Evolutionary conservation across 345 rosid species (phyloP).

Genomic region (Microthlaspi erraticum): DNA sequence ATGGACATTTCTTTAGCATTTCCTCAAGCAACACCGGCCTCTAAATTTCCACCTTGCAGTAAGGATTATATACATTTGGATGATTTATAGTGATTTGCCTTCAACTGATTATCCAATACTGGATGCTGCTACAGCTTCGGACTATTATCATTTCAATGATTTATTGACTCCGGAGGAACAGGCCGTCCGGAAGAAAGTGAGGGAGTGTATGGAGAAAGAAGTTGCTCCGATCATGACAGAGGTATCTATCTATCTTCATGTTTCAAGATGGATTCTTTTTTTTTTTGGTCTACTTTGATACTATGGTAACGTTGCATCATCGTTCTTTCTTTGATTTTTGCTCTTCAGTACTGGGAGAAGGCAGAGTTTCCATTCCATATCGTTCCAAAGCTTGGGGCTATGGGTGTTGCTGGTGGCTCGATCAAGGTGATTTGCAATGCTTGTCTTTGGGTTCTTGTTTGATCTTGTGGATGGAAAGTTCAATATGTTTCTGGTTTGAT

Average conservation of each 20-base stretch:
- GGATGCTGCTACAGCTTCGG: conserved; percentile 64
- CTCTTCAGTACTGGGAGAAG: conserved; percentile 90
- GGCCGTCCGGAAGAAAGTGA: conserved; percentile 65
- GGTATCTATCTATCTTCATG: conserved; percentile 52
- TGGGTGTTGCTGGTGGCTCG: conserved; percentile 77
- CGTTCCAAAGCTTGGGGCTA: conserved; percentile 73
- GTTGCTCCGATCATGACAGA: conserved; percentile 87
- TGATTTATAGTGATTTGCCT: neutral
- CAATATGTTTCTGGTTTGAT: conserved; percentile 28
- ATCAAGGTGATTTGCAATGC: conserved; percentile 68
- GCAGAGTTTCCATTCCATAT: conserved; percentile 92
- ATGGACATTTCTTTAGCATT: conserved; percentile 83
- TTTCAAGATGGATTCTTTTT: neutral
- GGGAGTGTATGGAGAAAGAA: conserved; percentile 88
- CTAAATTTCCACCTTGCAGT: conserved; percentile 85
- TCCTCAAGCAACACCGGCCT: conserved; percentile 97
- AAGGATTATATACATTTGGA: conserved; percentile 30
- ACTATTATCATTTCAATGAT: conserved; percentile 79
- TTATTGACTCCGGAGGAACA: conserved; percentile 81
- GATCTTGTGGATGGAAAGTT: neutral
- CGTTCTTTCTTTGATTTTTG: conserved; percentile 18
- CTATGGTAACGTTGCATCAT: neutral
- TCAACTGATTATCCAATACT: neutral
- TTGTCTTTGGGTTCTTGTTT: conserved; percentile 6
- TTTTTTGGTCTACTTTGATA: neutral